These are phyloP conservation scores for Vickermania ingenoplastis DNA, from an alignment of 208 protist genomes.

Conservation along the genomic window DNA sequence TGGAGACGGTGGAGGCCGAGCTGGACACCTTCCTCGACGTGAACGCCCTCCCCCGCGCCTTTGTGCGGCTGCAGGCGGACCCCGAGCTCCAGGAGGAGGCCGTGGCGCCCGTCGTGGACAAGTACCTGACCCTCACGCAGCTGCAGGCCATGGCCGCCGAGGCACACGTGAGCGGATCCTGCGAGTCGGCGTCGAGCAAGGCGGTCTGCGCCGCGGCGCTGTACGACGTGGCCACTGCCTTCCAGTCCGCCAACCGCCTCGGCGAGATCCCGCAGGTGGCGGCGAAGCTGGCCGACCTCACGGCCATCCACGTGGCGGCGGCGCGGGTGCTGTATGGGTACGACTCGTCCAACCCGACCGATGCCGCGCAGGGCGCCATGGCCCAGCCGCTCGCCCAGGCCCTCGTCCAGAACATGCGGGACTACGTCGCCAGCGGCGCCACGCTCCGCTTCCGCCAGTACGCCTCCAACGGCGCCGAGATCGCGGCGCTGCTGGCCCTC, in stretches of 20 bases:
- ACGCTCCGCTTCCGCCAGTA: conserved; percentile 51
- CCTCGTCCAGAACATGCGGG: conserved; percentile 36
- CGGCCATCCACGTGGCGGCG: conserved; percentile 9
- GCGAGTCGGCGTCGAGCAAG: conserved; percentile 13
- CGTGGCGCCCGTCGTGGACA: conserved; percentile 15
- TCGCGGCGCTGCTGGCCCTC: conserved; percentile 31
- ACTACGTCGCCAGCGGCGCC: conserved; percentile 14
- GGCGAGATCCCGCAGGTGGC: conserved; percentile 15
- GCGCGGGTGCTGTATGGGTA: conserved; percentile 25
- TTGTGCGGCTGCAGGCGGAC: conserved; percentile 17
- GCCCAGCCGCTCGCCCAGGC: conserved; percentile 31
- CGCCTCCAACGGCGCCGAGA: conserved; percentile 46
- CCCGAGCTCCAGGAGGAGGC: conserved; percentile 3
- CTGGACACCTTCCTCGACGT: conserved; percentile 36
- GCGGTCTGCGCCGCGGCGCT: conserved; percentile 20
- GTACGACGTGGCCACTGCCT: conserved; percentile 38
- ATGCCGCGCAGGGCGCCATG: conserved; percentile 23
- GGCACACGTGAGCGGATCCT: conserved; percentile 20
- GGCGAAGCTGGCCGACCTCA: conserved; percentile 11
- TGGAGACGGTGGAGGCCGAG: conserved; percentile 22
- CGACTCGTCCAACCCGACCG: conserved; percentile 13
- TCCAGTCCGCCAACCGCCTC: conserved; percentile 18
- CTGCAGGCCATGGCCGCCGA: conserved; percentile 29
- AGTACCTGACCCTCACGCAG: conserved; percentile 27
- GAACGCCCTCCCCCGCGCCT: conserved; percentile 20